These are phyloP conservation scores for Uronychia binucleata DNA, from an alignment of 73 alveolate genomes.

Conservation along the genomic window DNA sequence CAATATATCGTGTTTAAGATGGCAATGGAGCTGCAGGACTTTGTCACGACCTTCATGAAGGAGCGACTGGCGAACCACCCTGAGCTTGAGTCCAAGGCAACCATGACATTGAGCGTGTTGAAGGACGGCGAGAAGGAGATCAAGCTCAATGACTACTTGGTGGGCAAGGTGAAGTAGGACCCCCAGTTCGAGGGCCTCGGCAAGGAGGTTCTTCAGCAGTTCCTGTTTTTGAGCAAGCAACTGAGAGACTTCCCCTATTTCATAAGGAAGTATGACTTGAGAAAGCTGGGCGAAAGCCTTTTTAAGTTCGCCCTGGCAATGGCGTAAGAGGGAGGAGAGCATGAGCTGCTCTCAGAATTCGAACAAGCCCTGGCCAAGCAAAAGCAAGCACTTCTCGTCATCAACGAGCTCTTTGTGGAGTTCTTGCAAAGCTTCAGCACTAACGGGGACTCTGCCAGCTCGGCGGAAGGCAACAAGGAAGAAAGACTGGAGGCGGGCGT, in stretches of 20 bases:
- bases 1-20: conserved; percentile 8
- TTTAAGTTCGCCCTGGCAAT: conserved; percentile 14
- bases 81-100: not conserved
- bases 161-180: conserved; percentile 1
- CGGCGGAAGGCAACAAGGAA: not conserved
- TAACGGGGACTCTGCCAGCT: not conserved
- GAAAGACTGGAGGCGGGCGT: not conserved
- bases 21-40: conserved; percentile 9
- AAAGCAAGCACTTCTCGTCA: conserved; percentile 10
- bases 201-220: not conserved
- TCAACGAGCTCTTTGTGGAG: conserved; percentile 28
- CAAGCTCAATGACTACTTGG: conserved; percentile 10
- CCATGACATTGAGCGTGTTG: not conserved
- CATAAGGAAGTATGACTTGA: not conserved
- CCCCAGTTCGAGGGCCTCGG: not conserved
- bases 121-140: conserved; percentile 5
- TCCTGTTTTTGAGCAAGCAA: conserved; percentile 2
- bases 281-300: not conserved
- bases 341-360: not conserved
- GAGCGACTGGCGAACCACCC: not conserved
- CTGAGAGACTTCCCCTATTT: conserved; percentile 8
- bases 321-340: conserved; percentile 10
- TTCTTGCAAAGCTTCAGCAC: not conserved
- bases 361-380: conserved; percentile 18
- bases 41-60: conserved; percentile 20